Percentiles rank a stretch among this genome's conserved stretches.
Conservation (phyloP, 176 grass and related monocot genomes). For the Themeda triandra region DNA sequence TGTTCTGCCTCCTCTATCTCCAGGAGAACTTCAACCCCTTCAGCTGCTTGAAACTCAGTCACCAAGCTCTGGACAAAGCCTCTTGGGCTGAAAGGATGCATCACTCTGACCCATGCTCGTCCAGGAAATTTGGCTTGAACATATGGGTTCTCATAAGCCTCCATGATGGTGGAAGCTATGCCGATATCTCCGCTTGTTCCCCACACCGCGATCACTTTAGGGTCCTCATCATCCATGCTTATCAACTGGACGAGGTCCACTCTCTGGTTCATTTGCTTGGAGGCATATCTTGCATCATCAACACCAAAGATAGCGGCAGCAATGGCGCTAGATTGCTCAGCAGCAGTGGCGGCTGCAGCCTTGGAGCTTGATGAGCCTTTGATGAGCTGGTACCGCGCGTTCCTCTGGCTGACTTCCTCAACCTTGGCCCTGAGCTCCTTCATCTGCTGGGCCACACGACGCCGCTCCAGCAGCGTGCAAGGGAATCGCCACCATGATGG, state of each 20-base stretch:
- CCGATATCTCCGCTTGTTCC: background rate
- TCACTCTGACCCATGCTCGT: slow-evolving; percentile 28
- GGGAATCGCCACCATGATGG: background rate
- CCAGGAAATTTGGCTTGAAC: background rate
- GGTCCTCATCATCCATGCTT: background rate
- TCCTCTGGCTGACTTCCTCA: slow-evolving; percentile 16
- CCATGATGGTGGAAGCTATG: background rate
- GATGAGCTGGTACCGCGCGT: background rate
- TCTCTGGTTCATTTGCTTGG: background rate
- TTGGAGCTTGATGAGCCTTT: background rate
- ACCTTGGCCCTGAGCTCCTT: slow-evolving; percentile 17
- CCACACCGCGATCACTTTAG: background rate
- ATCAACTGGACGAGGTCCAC: background rate
- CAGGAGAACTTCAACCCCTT: background rate
- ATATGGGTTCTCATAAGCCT: background rate
- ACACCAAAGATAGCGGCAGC: background rate
- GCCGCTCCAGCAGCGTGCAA: background rate
- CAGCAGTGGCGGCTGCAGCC: background rate
- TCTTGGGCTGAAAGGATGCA: background rate
- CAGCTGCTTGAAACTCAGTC: background rate
- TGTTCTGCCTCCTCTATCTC: background rate
- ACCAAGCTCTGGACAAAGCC: background rate
- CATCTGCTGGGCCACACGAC: background rate
- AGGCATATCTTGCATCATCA: background rate
- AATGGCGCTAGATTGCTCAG: background rate